Evolutionary conservation across 2,329 filamentous ascomycete genomes (phyloP).

Genomic region (Paraphaeosphaeria minitans): DNA sequence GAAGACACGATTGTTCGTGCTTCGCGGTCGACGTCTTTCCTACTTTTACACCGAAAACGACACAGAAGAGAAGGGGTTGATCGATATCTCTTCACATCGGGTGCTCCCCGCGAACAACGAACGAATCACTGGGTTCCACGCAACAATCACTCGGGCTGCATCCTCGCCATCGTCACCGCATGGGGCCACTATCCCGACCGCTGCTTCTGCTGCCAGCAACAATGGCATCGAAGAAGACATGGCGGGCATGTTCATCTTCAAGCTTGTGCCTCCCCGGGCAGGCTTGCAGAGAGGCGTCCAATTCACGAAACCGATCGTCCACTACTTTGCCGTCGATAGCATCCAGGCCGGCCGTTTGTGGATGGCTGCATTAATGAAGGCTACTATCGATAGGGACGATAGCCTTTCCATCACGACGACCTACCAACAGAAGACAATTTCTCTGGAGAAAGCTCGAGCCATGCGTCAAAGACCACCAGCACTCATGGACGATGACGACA

Average conservation of each 20-base stretch:
- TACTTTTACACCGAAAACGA: conserved; percentile 98
- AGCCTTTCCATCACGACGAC: conserved; percentile 81
- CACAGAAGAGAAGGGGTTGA: conserved; percentile 89
- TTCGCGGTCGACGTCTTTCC: conserved; percentile 86
- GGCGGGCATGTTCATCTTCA: conserved; percentile 89
- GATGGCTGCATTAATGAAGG: conserved; percentile 99
- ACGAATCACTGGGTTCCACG: conserved; percentile 85
- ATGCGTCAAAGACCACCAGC: conserved; percentile 91
- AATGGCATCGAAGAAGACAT: conserved; percentile 53
- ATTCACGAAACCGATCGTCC: conserved; percentile 95
- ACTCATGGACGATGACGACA: conserved; percentile 67
- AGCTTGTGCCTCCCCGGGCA: conserved; percentile 86
- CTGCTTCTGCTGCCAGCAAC: conserved; percentile 45
- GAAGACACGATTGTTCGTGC: conserved; percentile 95
- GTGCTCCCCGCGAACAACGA: conserved; percentile 96
- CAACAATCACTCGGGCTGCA: conserved; percentile 86
- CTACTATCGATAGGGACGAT: conserved; percentile 91
- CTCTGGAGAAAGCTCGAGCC: conserved; percentile 81
- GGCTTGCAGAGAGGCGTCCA: conserved; percentile 90
- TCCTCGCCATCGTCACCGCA: conserved; percentile 65
- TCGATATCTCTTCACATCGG: conserved; percentile 96
- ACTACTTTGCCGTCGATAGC: conserved; percentile 96
- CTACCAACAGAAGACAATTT: conserved; percentile 97
- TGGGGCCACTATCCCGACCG: conserved; percentile 46
- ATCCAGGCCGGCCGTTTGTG: conserved; percentile 86